phyloP scores from a whole-genome alignment of 768 basidiomycete species.

The Tubosaeta sp. region DNA sequence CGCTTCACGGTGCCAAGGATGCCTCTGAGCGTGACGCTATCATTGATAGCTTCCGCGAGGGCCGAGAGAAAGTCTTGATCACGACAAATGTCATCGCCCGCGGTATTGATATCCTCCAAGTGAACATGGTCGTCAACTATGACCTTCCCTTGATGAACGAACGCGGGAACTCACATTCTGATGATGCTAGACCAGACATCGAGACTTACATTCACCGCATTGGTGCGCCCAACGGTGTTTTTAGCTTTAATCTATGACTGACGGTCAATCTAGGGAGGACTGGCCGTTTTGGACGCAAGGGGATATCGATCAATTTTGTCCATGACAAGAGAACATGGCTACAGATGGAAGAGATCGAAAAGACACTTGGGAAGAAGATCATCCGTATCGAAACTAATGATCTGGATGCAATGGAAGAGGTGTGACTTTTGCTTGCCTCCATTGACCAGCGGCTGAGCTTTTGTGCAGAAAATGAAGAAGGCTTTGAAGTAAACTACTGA shows the following conservation, averaged over 20 bases:
- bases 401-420: slow-evolving; percentile 92
- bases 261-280: slow-evolving; percentile 70
- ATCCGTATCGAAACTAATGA: slow-evolving; percentile 85
- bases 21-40: slow-evolving; percentile 83
- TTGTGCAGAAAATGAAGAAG: slow-evolving; percentile 72
- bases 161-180: slow-evolving; percentile 39
- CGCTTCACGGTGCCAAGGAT: slow-evolving; percentile 93
- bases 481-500: slow-evolving; percentile 52
- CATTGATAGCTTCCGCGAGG: slow-evolving; percentile 94
- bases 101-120: slow-evolving; percentile 97
- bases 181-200: slow-evolving; percentile 71
- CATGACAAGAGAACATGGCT: slow-evolving; percentile 84
- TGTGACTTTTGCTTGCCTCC: slow-evolving; percentile 31
- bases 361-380: slow-evolving; percentile 72
- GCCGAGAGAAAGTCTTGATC: slow-evolving; percentile 94
- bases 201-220: slow-evolving; percentile 99
- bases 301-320: slow-evolving; percentile 96
- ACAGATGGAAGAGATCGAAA: slow-evolving; percentile 89
- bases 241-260: not conserved
- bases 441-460: slow-evolving; percentile 1
- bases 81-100: slow-evolving; percentile 99
- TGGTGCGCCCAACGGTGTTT: slow-evolving; percentile 46
- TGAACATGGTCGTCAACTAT: slow-evolving; percentile 99
- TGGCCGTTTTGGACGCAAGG: slow-evolving; percentile 95
- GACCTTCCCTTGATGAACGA: slow-evolving; percentile 87